Percentiles rank a stretch among this genome's conserved stretches.
phyloP scores from a whole-genome alignment of 208 protist species.

The Zelonia costaricensis region DNA sequence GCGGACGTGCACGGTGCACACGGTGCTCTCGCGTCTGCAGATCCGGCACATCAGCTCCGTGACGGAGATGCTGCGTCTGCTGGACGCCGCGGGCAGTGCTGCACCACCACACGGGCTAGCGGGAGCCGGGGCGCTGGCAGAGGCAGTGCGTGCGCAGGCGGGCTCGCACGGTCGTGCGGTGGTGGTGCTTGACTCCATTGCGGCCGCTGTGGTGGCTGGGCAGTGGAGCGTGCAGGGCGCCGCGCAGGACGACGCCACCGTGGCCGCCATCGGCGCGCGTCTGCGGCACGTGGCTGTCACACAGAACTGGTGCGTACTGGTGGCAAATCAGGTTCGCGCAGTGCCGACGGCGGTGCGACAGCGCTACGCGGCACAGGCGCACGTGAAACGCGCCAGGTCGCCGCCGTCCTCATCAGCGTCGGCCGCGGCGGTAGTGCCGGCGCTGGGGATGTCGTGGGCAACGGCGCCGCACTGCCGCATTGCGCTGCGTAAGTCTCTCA shows the following conservation, averaged over 20 bases:
- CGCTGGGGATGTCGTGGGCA: conserved; percentile 58
- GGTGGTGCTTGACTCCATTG: conserved; percentile 72
- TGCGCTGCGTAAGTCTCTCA: conserved; percentile 32
- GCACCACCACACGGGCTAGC: conserved; percentile 16
- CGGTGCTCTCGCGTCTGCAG: conserved; percentile 49
- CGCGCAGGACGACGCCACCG: conserved; percentile 10
- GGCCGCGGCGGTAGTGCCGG: conserved; percentile 26
- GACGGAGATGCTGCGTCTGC: conserved; percentile 37
- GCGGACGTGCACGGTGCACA: conserved; percentile 15
- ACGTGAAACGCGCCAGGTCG: conserved; percentile 15
- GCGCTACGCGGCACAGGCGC: background rate
- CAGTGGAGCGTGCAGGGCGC: conserved; percentile 6
- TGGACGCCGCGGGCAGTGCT: too few species aligned
- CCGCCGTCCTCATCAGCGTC: background rate
- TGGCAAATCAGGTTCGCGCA: conserved; percentile 62
- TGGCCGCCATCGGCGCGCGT: conserved; percentile 22
- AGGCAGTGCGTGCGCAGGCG: conserved; percentile 20
- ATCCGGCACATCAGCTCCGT: conserved; percentile 41
- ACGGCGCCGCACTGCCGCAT: conserved; percentile 50
- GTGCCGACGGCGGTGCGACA: conserved; percentile 14
- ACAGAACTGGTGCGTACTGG: conserved; percentile 48
- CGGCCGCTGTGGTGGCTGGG: conserved; percentile 33
- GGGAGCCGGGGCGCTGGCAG: too few species aligned
- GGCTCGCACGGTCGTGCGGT: conserved; percentile 35
- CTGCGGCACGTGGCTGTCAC: conserved; percentile 42